These are phyloP conservation scores for Escallonia rubra DNA, from an alignment of 129 eudicot genomes.

Conservation along the genomic window DNA sequence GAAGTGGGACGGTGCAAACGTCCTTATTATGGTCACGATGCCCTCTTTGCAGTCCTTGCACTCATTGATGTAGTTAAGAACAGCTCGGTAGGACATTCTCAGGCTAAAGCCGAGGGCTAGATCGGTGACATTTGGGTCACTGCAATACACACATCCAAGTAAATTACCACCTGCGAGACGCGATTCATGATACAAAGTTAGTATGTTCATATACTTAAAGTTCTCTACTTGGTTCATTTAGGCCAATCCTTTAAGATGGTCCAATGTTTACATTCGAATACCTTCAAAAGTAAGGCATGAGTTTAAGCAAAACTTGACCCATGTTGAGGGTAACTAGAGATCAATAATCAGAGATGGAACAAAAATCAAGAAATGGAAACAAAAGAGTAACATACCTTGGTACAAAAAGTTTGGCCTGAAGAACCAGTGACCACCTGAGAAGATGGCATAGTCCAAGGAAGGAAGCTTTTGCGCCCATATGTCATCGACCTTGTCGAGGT, in stretches of 20 bases:
- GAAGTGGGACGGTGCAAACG: constrained; percentile 51
- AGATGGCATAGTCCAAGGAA: constrained; percentile 29
- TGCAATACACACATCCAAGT: constrained; percentile 44
- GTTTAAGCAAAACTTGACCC: no score
- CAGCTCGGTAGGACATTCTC: constrained; percentile 28
- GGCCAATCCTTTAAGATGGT: no score
- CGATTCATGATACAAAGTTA: no score
- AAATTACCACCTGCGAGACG: neutral
- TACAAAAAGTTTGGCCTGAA: constrained; percentile 27
- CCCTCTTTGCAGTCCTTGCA: constrained; percentile 27
- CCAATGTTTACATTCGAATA: no score
- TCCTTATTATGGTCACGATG: constrained; percentile 27
- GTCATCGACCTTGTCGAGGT: constrained; percentile 41
- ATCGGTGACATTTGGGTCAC: constrained; percentile 29
- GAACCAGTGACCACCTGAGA: constrained; percentile 51
- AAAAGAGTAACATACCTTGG: constrained; percentile 4
- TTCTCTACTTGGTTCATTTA: no score
- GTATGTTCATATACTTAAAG: no score
- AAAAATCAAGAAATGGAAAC: no score
- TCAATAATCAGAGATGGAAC: no score
- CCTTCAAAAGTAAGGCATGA: no score
- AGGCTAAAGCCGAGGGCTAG: constrained; percentile 24
- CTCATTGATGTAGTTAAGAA: constrained; percentile 24
- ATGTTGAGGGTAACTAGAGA: no score
- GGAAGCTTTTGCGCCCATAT: constrained; percentile 37